Evolutionary conservation across 768 basidiomycete species (phyloP), one percentile per base, ranked within the genome.

Genomic region (Lepiota subincarnata): DNA sequence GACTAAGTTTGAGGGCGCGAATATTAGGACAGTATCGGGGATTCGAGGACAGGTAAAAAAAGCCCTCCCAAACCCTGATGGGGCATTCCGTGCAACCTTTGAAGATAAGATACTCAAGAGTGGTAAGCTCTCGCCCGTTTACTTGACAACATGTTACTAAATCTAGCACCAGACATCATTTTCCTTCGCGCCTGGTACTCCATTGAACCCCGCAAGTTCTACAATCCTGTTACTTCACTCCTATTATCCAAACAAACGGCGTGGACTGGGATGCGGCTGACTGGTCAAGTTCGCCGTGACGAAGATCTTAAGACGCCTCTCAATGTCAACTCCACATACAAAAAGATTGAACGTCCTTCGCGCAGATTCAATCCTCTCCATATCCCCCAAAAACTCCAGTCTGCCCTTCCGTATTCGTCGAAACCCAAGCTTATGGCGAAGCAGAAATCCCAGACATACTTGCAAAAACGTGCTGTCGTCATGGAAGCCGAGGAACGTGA

Each of bases 1-100:
- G 11, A 94, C 94, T 53, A 98, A 97, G 69, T 98, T 99, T 61
- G 97, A 99, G 68, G 97, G 97, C 14, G 97, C 97, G n/a, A 92
- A 88, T 66, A 83, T 99, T 52, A 78, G 86, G 55, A 98, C 96
- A 0, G 97, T 98, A 6, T 94, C 92, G 5, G 97, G 97, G 10
- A 91, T 99, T 52, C 75, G 97, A 41, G 97, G 97, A 3, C 96
- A 98, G 68, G 83, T 99, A 48, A 99, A 99, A 75, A 98, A 96
- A 69, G 94, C 90, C 10, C 71, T 98, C 26, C 73, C 85, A n/a
- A 98, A 95, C 64, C 95, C 97, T 1, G 94, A 97, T 54, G 97
- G 97, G 7, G 84, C 90, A 4, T 98, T 91, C 78, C 79, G 97
- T 58, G 97, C 96, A 2, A 95, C 95, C 11, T 99, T 98, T 68